These are phyloP conservation scores for Hsuehochloa calcarea DNA, from an alignment of 176 grass and related monocot genomes.

Conservation along the genomic window DNA sequence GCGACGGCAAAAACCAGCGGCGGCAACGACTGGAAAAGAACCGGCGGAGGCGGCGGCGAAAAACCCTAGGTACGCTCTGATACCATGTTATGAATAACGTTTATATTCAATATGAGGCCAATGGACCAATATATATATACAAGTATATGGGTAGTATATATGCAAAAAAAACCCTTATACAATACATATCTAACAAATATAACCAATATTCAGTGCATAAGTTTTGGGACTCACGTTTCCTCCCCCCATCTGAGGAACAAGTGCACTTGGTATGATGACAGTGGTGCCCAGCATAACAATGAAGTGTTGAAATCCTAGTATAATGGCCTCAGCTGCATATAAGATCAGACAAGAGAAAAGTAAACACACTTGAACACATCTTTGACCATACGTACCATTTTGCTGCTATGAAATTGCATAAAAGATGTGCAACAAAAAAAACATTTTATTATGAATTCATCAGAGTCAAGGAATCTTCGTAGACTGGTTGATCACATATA, in stretches of 20 bases:
- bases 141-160: no score
- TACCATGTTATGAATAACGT: no score
- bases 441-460: background rate
- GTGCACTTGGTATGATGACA: slow-evolving; percentile 91
- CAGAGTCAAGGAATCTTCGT: slow-evolving; percentile 15
- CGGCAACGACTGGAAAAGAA: no score
- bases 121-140: no score
- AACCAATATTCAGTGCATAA: background rate
- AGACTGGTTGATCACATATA: background rate
- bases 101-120: no score
- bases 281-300: slow-evolving; percentile 93
- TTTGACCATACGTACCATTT: background rate
- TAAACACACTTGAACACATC: background rate
- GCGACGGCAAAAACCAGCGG: no score
- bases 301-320: slow-evolving; percentile 95
- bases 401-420: background rate
- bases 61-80: no score
- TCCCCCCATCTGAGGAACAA: slow-evolving; percentile 98
- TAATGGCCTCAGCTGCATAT: slow-evolving; percentile 78
- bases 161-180: no score
- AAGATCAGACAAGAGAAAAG: background rate
- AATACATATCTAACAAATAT: no score
- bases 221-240: slow-evolving; percentile 62
- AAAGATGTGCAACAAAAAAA: slow-evolving; percentile 5
- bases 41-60: no score